Evolutionary conservation across 1,284 basidiomycete genomes (phyloP).

Genomic region (Stygiomarasmius scandens): DNA sequence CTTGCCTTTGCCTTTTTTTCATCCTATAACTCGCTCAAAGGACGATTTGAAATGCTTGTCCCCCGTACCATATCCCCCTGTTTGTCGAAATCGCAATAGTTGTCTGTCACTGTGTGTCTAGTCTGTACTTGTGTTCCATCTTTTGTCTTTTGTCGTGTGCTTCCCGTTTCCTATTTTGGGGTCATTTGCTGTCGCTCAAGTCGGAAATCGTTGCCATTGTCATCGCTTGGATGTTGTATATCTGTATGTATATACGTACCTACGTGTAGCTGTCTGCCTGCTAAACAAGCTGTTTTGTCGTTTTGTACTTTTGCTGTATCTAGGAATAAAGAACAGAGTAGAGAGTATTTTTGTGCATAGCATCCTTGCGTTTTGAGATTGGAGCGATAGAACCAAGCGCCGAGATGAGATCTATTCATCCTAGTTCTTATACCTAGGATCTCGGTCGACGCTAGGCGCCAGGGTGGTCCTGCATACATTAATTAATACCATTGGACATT

Average conservation of each 20-base stretch:
- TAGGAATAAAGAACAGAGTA: neutral
- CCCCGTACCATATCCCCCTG: neutral
- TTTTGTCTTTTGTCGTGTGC: neutral
- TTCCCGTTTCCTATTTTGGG: neutral
- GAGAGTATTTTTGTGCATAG: no score
- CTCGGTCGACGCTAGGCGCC: no score
- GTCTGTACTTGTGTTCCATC: neutral
- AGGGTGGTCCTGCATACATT: no score
- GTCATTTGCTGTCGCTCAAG: neutral
- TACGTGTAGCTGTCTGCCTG: neutral
- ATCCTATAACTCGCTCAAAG: neutral
- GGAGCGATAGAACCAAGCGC: no score
- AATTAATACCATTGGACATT: no score
- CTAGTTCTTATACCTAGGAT: no score
- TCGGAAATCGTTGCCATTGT: neutral
- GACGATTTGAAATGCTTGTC: neutral
- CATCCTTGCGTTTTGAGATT: no score
- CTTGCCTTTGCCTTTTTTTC: neutral
- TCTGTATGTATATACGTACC: neutral
- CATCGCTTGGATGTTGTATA: neutral
- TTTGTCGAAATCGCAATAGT: neutral
- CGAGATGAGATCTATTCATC: no score
- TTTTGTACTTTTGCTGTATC: neutral
- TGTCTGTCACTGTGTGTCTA: neutral
- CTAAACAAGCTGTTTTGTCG: neutral